Evolutionary conservation across 768 basidiomycete species (phyloP).

Genomic region (Termitomyces sp.): DNA sequence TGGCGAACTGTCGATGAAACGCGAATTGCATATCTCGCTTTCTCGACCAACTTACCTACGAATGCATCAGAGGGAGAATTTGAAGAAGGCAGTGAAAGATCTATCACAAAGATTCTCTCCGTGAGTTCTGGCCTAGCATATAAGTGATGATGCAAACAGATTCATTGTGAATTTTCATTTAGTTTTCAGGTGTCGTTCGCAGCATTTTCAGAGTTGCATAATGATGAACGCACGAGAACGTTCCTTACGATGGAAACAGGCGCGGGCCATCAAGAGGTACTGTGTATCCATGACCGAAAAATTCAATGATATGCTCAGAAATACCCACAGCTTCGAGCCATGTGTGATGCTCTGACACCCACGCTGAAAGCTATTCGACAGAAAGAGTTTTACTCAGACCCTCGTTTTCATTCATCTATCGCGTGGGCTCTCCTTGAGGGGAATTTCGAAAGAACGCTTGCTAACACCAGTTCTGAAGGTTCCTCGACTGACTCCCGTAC

Average conservation of each 20-base stretch:
- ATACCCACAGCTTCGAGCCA: constrained; percentile 47
- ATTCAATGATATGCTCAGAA: not conserved
- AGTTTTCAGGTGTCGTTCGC: constrained; percentile 78
- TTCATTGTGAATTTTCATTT: not conserved
- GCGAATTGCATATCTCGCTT: constrained; percentile 79
- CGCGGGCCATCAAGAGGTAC: constrained; percentile 77
- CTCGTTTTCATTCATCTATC: constrained; percentile 86
- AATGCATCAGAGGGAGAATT: constrained; percentile 72
- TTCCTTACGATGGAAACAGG: constrained; percentile 84
- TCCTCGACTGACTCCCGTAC: constrained; percentile 8
- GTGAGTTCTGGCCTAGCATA: constrained; percentile 31
- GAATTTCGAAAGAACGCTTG: not conserved
- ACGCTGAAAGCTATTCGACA: constrained; percentile 60
- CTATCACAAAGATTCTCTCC: constrained; percentile 41
- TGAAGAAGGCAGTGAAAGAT: constrained; percentile 57
- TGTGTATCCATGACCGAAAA: not conserved
- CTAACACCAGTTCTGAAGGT: constrained; percentile 1
- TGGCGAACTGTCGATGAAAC: constrained; percentile 13
- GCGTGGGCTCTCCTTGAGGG: constrained; percentile 75
- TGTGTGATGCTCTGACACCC: constrained; percentile 57
- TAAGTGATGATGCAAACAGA: not conserved
- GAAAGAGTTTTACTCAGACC: constrained; percentile 73
- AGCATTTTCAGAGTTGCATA: constrained; percentile 62
- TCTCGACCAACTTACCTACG: constrained; percentile 79
- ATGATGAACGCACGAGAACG: constrained; percentile 77